A percentile compares a stretch with the other conserved stretches of the same genome.
phyloP scores from a whole-genome alignment of 805 yeast species.

The Ogataea pilisensis region DNA sequence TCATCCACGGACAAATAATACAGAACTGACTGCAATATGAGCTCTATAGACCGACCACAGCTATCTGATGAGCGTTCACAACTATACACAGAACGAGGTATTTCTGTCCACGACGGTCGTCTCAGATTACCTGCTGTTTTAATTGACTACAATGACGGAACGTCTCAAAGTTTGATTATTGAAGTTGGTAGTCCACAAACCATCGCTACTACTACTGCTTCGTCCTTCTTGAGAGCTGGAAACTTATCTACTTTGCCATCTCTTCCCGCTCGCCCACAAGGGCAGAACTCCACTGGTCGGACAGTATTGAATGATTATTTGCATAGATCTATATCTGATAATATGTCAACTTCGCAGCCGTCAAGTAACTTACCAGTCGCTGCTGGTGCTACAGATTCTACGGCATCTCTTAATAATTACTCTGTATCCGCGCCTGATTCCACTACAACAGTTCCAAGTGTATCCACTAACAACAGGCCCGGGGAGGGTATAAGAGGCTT shows the following conservation, averaged over 20 bases:
- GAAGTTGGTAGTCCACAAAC: conserved; percentile 27
- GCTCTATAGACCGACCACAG: background rate
- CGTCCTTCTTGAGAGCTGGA: background rate
- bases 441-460: background rate
- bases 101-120: conserved; percentile 18
- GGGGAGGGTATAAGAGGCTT: conserved; percentile 28
- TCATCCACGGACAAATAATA: background rate
- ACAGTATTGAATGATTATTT: background rate
- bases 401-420: too few relatives aligned
- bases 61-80: background rate
- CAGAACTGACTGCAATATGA: background rate
- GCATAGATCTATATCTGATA: background rate
- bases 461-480: background rate
- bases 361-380: too few relatives aligned
- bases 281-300: background rate
- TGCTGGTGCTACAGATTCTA: too few relatives aligned
- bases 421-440: too few relatives aligned
- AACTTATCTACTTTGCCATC: too few relatives aligned
- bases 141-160: conserved; percentile 29
- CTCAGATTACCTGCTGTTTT: conserved; percentile 28
- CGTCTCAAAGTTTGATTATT: conserved; percentile 25
- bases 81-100: conserved; percentile 12
- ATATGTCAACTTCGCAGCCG: background rate
- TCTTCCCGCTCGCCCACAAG: background rate
- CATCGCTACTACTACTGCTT: background rate